A percentile compares a stretch with the other conserved stretches of the same genome.
Evolutionary conservation across 345 rosid genomes (phyloP).

Genomic region (Eucalyptus curtisii): DNA sequence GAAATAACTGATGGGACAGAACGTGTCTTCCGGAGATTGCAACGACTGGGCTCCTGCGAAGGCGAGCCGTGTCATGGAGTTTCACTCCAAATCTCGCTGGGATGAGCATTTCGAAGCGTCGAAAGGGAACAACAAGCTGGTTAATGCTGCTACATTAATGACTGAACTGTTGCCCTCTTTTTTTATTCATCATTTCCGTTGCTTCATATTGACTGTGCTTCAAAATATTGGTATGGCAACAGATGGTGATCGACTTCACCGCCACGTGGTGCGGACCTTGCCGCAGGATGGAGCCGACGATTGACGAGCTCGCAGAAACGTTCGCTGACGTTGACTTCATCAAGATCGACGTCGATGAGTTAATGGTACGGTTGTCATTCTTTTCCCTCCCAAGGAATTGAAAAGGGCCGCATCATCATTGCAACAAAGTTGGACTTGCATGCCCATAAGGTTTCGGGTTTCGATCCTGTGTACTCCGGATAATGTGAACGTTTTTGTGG

Average conservation of each 20-base stretch:
- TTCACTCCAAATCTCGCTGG: slow-evolving; percentile 53
- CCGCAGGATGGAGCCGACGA: slow-evolving; percentile 34
- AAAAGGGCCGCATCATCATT: background rate
- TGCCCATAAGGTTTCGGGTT: background rate
- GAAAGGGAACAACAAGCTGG: slow-evolving; percentile 52
- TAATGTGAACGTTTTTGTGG: background rate
- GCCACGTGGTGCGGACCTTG: slow-evolving; percentile 86
- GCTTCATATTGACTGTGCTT: background rate
- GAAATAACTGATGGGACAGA: background rate
- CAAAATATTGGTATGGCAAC: background rate
- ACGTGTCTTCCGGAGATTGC: background rate
- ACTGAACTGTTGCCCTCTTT: background rate
- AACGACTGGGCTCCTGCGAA: background rate
- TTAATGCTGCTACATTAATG: background rate
- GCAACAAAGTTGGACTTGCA: background rate
- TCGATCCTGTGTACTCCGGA: background rate
- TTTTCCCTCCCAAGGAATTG: background rate
- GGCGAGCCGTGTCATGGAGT: slow-evolving; percentile 14
- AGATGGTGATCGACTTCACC: slow-evolving; percentile 69
- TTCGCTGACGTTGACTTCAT: slow-evolving; percentile 50
- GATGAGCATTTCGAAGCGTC: slow-evolving; percentile 33
- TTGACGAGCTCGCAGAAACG: slow-evolving; percentile 41
- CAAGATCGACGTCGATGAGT: slow-evolving; percentile 60
- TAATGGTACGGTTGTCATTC: slow-evolving; percentile 12
- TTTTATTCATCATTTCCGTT: background rate